phyloP scores from a whole-genome alignment of 129 eudicot genomes.

The Flaveria trinervia region DNA sequence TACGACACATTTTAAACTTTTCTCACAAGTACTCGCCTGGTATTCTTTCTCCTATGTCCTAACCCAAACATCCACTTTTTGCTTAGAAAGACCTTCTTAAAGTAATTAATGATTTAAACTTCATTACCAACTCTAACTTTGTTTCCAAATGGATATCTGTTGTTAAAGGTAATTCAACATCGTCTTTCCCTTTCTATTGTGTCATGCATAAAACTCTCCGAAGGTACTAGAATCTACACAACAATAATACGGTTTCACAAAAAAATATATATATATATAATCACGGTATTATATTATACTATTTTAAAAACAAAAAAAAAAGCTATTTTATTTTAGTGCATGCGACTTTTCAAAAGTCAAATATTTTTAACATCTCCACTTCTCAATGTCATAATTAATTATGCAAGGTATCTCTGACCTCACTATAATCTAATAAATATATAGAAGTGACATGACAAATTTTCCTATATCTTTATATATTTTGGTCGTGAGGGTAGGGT shows the following conservation, averaged over 20 bases:
- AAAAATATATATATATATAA: background rate
- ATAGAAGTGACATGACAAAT: no score
- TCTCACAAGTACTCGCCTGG: background rate
- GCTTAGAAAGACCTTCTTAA: background rate
- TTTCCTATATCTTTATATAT: background rate
- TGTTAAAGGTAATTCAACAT: background rate
- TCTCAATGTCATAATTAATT: background rate
- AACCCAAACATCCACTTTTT: background rate
- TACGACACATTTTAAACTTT: background rate
- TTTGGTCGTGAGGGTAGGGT: conserved; percentile 6
- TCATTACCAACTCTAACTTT: background rate
- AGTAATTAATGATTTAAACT: background rate
- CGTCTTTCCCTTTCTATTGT: background rate
- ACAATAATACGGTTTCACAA: background rate
- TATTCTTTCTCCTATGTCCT: background rate
- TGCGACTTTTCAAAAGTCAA: background rate
- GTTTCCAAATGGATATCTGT: background rate
- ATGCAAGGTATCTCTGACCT: background rate
- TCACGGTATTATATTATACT: background rate
- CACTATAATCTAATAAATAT: background rate
- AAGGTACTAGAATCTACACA: background rate
- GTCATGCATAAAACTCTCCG: background rate
- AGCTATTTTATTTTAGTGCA: background rate
- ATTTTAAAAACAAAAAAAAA: background rate
- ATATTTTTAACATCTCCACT: conserved; percentile 6